Conservation (phyloP, 305 asterid species). For the Solanum hybrid region DNA sequence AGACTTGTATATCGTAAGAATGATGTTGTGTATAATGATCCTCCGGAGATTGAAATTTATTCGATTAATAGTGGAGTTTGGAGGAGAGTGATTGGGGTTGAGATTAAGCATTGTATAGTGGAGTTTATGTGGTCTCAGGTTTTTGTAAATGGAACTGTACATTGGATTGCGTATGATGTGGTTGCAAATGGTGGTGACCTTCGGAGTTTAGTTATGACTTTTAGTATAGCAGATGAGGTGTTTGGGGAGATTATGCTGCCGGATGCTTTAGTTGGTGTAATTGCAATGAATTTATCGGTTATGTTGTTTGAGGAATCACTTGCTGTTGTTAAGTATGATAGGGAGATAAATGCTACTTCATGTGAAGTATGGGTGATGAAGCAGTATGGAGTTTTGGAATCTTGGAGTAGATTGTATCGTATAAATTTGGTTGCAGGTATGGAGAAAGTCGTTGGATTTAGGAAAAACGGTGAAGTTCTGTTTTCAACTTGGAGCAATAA, state of each 20-base stretch:
- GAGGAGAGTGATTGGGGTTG: constrained; percentile 24
- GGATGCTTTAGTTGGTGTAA: constrained; percentile 17
- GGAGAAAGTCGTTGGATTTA: constrained; percentile 30
- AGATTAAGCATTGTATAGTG: constrained; percentile 16
- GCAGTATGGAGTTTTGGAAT: constrained; percentile 36
- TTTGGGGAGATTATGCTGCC: constrained; percentile 43
- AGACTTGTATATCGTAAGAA: constrained; percentile 31
- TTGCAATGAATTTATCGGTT: constrained; percentile 11
- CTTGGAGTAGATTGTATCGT: constrained; percentile 43
- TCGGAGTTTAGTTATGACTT: constrained; percentile 27
- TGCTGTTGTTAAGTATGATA: constrained; percentile 19
- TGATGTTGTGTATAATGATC: background rate
- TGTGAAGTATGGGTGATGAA: constrained; percentile 56
- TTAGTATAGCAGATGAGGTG: constrained; percentile 32
- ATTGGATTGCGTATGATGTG: constrained; percentile 40
- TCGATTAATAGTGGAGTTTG: constrained; percentile 30
- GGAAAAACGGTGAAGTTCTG: constrained; percentile 33
- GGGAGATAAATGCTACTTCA: background rate
- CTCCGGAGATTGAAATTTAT: constrained; percentile 44
- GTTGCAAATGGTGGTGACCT: background rate
- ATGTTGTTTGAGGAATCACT: constrained; percentile 21
- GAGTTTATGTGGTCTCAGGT: constrained; percentile 32
- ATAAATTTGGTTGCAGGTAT: constrained; percentile 18
- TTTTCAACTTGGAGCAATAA: constrained; percentile 13
- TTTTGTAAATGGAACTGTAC: constrained; percentile 31